Evolutionary conservation across 1,284 basidiomycete genomes (phyloP).

Genomic region (Peniophora sp.): DNA sequence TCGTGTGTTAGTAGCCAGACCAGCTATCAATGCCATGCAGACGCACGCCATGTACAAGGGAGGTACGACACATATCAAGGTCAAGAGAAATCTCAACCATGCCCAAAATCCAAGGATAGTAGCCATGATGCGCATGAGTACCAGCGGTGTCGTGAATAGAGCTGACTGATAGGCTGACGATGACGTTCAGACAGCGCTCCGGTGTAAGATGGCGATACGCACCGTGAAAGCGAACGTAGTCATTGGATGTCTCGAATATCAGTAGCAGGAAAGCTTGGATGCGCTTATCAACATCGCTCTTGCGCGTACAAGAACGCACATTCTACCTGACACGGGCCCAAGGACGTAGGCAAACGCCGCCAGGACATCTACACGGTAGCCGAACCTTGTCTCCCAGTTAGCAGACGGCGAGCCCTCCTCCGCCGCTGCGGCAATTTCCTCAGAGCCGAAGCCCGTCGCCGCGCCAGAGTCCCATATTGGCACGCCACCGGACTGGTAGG

Average conservation of each 20-base stretch:
- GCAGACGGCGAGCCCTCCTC: constrained; percentile 36
- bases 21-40: background rate
- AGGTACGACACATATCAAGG: constrained; percentile 32
- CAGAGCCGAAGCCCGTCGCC: constrained; percentile 28
- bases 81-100: constrained; percentile 39
- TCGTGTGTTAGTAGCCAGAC: constrained; percentile 1
- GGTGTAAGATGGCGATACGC: constrained; percentile 13
- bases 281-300: too few relatives aligned
- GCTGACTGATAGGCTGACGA: constrained; percentile 74
- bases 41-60: constrained; percentile 53
- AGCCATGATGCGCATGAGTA: constrained; percentile 54
- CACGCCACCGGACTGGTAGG: constrained; percentile 67
- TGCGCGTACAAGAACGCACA: too few relatives aligned
- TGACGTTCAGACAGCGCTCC: constrained; percentile 4
- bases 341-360: constrained; percentile 64
- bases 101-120: constrained; percentile 41
- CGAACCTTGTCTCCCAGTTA: constrained; percentile 67
- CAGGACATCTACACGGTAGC: constrained; percentile 63
- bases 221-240: constrained; percentile 79
- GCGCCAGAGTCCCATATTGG: constrained; percentile 48
- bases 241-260: constrained; percentile 73
- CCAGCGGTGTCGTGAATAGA: constrained; percentile 58
- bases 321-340: constrained; percentile 75
- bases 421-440: constrained; percentile 34
- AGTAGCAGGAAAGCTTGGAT: constrained; percentile 66